These are phyloP conservation scores for Podila horticola DNA, from an alignment of 192 early-diverging fungal species.

Conservation along the genomic window DNA sequence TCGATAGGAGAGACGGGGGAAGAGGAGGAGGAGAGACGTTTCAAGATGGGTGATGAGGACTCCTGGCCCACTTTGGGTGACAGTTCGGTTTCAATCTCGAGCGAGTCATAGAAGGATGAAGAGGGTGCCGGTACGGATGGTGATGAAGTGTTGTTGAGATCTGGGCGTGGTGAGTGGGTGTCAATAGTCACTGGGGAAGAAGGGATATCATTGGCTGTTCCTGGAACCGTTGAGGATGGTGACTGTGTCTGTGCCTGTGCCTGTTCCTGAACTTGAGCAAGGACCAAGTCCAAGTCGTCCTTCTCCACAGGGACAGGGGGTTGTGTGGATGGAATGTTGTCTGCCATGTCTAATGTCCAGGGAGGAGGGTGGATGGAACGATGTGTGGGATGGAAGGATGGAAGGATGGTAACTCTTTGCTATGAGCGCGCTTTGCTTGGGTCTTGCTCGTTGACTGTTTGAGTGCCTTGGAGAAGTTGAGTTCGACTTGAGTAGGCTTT, in stretches of 20 bases:
- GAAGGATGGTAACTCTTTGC: background rate
- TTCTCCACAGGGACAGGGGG: background rate
- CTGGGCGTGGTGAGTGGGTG: background rate
- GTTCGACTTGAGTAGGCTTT: background rate
- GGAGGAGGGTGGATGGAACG: background rate
- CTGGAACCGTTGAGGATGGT: background rate
- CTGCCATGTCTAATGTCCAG: background rate
- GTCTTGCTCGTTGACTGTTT: background rate
- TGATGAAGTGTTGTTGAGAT: background rate
- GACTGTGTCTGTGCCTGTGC: background rate
- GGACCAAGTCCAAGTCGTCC: background rate
- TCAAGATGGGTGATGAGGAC: background rate
- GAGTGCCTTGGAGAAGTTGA: background rate
- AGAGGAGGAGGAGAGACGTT: background rate
- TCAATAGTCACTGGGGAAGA: background rate
- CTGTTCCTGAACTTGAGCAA: background rate
- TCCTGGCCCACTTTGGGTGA: background rate
- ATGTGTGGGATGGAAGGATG: background rate
- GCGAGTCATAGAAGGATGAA: conserved; percentile 26
- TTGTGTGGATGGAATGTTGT: background rate
- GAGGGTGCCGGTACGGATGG: background rate
- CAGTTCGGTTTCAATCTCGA: conserved; percentile 24
- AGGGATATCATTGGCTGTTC: too few species aligned
- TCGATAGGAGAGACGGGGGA: background rate
- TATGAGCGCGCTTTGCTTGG: background rate